Evolutionary conservation across 139 green algal species (phyloP), one percentile per base, ranked within the genome.

Genomic region (Chlorella vulgaris): DNA sequence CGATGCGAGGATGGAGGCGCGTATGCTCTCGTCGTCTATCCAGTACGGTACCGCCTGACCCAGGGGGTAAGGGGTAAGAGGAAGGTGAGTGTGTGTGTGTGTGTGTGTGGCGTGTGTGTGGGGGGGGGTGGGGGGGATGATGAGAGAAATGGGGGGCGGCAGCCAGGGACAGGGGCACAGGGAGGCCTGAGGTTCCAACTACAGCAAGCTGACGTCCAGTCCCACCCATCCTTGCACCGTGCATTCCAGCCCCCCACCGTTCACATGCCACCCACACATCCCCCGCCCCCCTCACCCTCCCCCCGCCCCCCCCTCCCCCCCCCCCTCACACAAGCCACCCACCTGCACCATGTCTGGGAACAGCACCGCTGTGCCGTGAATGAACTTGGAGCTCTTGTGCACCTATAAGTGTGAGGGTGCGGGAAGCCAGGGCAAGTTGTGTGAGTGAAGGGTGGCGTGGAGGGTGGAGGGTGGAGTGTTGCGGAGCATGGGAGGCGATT

Each of bases 321-420:
- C 15, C 55, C 5, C 22, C 28, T 8, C 28, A 28, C n/a, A n/a
- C 55, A 65, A 5, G 18, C 15, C 18, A 28, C n/a, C n/a, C 53
- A 76, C 81, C 78, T 88, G 91, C 65, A 97, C 94, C 86, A 94
- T 86, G 61, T 97, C 92, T 22, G 95, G 94, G 88, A 95, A 94
- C 18, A 97, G 85, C 5, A 92, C 95, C 39, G 90, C 90, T 0
- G 84, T 90, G 50, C 94, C 94, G 79, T 98, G 94, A 78, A 97
- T 96, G 91, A 97, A 97, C 89, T 98, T 98, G 81, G 85, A 93
- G 87, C 97, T 98, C 87, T 97, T 97, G 92, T 97, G 88, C n/a
- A 98, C 92, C 78, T 89, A 53, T 4, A 3, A 28, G 1, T n/a
- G 2, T 7, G 63, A 6, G 60, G 22, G 60, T 13, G 26, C 15